Evolutionary conservation across 225 moss, liverwort and hornwort species (phyloP).

Genomic region (Anthoceros angustus): DNA sequence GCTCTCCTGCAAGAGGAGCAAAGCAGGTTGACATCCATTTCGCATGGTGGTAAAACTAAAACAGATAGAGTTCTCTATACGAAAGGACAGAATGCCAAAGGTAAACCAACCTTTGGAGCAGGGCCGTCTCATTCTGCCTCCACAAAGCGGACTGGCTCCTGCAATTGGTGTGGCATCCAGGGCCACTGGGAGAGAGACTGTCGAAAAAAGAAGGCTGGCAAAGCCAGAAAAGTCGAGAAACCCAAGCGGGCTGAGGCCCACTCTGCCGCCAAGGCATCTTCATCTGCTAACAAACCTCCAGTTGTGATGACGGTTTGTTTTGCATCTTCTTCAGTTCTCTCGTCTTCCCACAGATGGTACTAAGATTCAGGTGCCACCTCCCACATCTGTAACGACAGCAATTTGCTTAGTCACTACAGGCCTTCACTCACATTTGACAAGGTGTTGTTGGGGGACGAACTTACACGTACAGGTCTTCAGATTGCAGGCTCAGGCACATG

Average conservation of each 20-base stretch:
- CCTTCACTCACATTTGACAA: no score
- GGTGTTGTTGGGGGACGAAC: background rate
- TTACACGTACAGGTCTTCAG: background rate
- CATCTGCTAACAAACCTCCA: background rate
- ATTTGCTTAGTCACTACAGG: no score
- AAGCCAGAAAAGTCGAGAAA: no score
- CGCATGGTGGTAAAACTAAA: background rate
- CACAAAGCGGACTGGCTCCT: background rate
- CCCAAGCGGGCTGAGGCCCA: background rate
- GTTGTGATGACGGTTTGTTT: constrained; percentile 1
- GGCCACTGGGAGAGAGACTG: background rate
- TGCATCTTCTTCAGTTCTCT: background rate
- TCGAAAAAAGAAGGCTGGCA: no score
- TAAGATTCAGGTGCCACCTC: no score
- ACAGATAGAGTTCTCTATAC: background rate
- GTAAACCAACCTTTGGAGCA: background rate
- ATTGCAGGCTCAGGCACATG: background rate
- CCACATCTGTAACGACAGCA: no score
- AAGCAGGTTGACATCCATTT: background rate
- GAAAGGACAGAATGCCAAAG: background rate
- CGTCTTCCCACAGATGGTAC: background rate
- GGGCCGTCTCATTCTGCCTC: background rate
- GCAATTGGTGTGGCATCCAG: background rate
- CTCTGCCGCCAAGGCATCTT: background rate
- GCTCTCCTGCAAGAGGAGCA: background rate